A percentile compares a stretch with the other conserved stretches of the same genome.
These are phyloP conservation scores for Zopfia rhizophila DNA, from an alignment of 2,329 filamentous ascomycete genomes.

Conservation along the genomic window DNA sequence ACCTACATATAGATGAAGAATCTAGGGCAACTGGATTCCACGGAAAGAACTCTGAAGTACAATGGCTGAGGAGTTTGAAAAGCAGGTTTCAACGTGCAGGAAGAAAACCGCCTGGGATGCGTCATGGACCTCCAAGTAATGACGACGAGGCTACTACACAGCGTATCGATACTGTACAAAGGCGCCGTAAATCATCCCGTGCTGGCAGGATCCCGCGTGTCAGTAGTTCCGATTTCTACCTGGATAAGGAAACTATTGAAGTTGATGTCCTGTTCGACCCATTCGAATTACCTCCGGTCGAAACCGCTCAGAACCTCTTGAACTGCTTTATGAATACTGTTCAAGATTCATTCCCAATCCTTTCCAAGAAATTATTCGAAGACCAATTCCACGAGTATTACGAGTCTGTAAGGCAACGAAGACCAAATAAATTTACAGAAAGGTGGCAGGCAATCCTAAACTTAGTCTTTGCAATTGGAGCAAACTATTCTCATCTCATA, in stretches of 20 bases:
- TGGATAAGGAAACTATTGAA: slow-evolving; percentile 21
- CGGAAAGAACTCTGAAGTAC: slow-evolving; percentile 35
- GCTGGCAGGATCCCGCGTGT: no score
- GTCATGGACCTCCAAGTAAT: slow-evolving; percentile 32
- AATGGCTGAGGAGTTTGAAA: slow-evolving; percentile 33
- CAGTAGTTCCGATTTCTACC: no score
- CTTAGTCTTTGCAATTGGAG: slow-evolving; percentile 54
- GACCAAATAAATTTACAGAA: slow-evolving; percentile 13
- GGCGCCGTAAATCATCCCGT: no score
- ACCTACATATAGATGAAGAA: slow-evolving; percentile 31
- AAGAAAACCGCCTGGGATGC: slow-evolving; percentile 10
- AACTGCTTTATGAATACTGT: slow-evolving; percentile 44
- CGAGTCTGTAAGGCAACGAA: slow-evolving; percentile 4
- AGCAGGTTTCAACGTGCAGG: slow-evolving; percentile 22
- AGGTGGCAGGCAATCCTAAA: slow-evolving; percentile 54
- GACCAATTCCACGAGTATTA: slow-evolving; percentile 9
- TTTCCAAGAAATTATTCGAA: slow-evolving; percentile 27
- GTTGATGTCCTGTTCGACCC: slow-evolving; percentile 27
- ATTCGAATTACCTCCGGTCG: slow-evolving; percentile 38
- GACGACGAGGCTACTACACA: slow-evolving; percentile 19
- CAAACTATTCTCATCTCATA: slow-evolving; percentile 45
- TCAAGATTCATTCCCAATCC: slow-evolving; percentile 44
- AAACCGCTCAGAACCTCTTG: slow-evolving; percentile 37
- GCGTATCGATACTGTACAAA: slow-evolving; percentile 20
- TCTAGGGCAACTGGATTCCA: slow-evolving; percentile 38